Percentiles rank a stretch among this genome's conserved stretches.
Evolutionary conservation across 108 stramenopile species (phyloP).

Genomic region (Nitzschia sp.): DNA sequence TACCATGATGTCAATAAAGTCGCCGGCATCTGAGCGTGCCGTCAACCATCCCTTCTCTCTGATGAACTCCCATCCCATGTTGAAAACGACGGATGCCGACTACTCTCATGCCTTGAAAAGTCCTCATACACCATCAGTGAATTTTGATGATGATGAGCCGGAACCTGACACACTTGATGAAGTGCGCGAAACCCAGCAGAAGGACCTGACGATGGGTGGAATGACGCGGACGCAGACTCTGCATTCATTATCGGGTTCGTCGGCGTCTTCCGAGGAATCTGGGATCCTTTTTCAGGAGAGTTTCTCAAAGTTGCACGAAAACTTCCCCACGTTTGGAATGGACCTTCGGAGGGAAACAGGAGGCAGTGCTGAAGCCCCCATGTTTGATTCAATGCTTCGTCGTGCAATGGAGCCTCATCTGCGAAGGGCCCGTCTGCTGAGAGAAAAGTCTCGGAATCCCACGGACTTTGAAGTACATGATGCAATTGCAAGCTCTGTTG

Average conservation of each 20-base stretch:
- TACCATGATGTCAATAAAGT: slow-evolving; percentile 2
- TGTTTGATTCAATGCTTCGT: slow-evolving; percentile 30
- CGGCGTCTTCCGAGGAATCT: slow-evolving; percentile 8
- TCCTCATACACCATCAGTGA: neutral
- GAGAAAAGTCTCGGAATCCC: slow-evolving; percentile 24
- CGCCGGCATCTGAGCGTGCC: slow-evolving; percentile 1
- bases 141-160: neutral
- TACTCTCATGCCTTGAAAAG: slow-evolving; percentile 3
- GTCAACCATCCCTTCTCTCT: neutral
- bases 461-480: slow-evolving; percentile 11
- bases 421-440: slow-evolving; percentile 24
- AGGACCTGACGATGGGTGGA: neutral
- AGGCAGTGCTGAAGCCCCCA: slow-evolving; percentile 16
- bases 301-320: slow-evolving; percentile 6
- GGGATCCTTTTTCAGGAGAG: slow-evolving; percentile 3
- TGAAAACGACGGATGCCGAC: slow-evolving; percentile 1
- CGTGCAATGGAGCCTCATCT: slow-evolving; percentile 43
- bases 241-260: slow-evolving; percentile 9
- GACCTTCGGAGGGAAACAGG: slow-evolving; percentile 23
- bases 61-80: neutral
- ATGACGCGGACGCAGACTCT: slow-evolving; percentile 11
- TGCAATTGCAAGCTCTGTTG: slow-evolving; percentile 63
- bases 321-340: slow-evolving; percentile 30
- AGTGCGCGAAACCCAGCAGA: neutral
- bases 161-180: neutral